Base-by-base conservation (phyloP, 495 filamentous ascomycete genomes). In the Schizothecium vesticola region DNA sequence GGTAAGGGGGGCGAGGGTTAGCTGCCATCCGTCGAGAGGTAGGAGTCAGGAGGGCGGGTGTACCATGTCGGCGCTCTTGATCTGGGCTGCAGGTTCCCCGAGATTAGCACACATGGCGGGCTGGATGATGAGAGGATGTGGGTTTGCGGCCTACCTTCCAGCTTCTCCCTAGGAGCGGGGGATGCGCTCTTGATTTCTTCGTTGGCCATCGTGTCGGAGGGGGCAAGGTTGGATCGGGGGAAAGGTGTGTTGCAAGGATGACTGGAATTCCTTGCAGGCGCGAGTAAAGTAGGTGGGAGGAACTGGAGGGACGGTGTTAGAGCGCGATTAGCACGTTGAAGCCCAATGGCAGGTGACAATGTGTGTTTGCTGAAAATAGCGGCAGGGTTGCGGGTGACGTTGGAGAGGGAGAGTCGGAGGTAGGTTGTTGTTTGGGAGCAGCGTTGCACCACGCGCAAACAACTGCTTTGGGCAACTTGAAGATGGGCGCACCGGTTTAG, bases 21-120 rank as follows among this genome's bases (percentile, higher is more conserved):
- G 80, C 59, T 25, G 33, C 13, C 13, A 13, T 60, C 63, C 10
- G 36, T 43, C 29, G 66, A 56, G 61, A 56, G 43, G 63, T 57
- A 56, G 10, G 69, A 43, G 29, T 64, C 59, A 36, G 25, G 51
- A 16, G 57, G 36, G 23, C 61, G 43, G 62, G n/a, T 68, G 59
- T 66, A 98, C 95, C 95, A 99, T 99, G 73, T 99, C 95, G 62
- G 92, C 94, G 64, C 93, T 96, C 84, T 98, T 98, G 77, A 99
- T 88, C 78, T 95, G 92, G 65, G 91, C 95, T 99, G 76, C 65
- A 22, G 10, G 7, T 16, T 61, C 43, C 16, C 28, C 63, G 43
- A 57, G 6, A 55, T 70, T 63, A 68, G 69, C 64, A 55, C 60
- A 66, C 56, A 23, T 51, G 26, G 55, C 64, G 22, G 19, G 23